Base-by-base conservation (phyloP, 176 grass and related monocot genomes). In the Phragmites australis region DNA sequence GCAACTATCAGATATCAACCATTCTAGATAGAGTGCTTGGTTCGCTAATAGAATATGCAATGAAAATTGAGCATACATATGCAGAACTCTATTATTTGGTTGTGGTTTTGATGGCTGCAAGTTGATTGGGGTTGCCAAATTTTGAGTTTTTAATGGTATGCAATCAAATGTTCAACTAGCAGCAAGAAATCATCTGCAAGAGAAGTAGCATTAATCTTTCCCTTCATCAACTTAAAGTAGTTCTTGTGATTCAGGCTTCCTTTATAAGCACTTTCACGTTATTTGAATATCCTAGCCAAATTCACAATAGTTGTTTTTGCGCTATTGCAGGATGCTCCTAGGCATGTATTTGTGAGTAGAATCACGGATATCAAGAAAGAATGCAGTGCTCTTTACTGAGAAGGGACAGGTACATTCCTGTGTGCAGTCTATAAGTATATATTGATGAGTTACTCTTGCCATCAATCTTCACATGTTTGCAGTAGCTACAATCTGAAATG, bases 361-460 rank as follows among this genome's bases (percentile, higher is more conserved):
- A 94, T 99, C 69, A 79, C 86, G 78, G 92, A 99, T 68, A 86
- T 95, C 84, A 95, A 90, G 74, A 71, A 97, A 88, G 84, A 94
- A 97, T 86, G 74, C 94, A 65, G 87, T 97, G 72, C 92, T 97
- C 74, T 97, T 97, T 82, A 94, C 92, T 74, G 92, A 97, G 77
- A 97, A 88, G 65, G 92, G 94, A 61, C 94, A 97, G 89, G 94
- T 97, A 90, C 50, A 46, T 84, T 39, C 69, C 50, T 70, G 19
- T 54, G 15, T 50, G 26, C 34, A 34, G 15, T 54, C 52, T 89
- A 58, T 53, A 73, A 55, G 15, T 52, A 0, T 72, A 51, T 85
- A 23, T 22, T 68, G 31, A 84, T 43, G 47, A 16, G 26, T 27
- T 54, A 72, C n/a, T 49, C 48, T 64, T 83, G 13, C 22, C 8